These are phyloP conservation scores for Fennellomyces sp. DNA, from an alignment of 371 early-diverging fungal genomes.

Conservation along the genomic window DNA sequence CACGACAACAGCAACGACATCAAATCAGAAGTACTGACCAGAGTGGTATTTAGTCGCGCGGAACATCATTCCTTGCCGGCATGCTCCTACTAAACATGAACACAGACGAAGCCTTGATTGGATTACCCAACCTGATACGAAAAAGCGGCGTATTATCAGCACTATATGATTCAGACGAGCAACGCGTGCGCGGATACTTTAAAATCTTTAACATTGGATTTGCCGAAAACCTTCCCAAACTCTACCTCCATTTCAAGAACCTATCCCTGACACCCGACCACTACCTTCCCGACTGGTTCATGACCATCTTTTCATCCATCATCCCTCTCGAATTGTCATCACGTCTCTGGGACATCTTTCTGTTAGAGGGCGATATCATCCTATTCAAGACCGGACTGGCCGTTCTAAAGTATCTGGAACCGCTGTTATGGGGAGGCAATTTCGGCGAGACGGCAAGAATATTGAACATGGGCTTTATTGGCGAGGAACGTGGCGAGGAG, in stretches of 20 bases:
- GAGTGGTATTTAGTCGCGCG: conserved; percentile 40
- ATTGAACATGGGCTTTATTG: conserved; percentile 30
- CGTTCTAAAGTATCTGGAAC: conserved; percentile 50
- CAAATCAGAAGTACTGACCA: neutral
- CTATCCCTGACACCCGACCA: conserved; percentile 51
- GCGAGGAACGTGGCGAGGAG: conserved; percentile 25
- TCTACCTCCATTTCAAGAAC: conserved; percentile 54
- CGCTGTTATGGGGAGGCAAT: conserved; percentile 51
- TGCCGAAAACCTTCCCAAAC: conserved; percentile 53
- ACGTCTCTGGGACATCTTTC: conserved; percentile 52
- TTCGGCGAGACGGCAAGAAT: conserved; percentile 50
- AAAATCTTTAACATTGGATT: conserved; percentile 54
- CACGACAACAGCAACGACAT: neutral
- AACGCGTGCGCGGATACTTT: conserved; percentile 45
- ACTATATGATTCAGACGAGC: conserved; percentile 39
- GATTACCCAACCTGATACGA: conserved; percentile 39
- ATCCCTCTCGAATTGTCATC: conserved; percentile 50
- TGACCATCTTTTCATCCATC: conserved; percentile 52
- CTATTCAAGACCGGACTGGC: conserved; percentile 50
- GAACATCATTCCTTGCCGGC: conserved; percentile 53
- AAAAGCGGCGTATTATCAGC: conserved; percentile 39
- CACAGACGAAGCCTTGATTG: conserved; percentile 34
- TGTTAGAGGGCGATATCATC: conserved; percentile 51
- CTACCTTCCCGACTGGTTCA: conserved; percentile 54
- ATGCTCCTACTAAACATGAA: conserved; percentile 51